A percentile compares a stretch with the other conserved stretches of the same genome.
These are phyloP conservation scores for Puccinellia tenuiflora DNA, from an alignment of 176 grass and related monocot species.

Conservation along the genomic window DNA sequence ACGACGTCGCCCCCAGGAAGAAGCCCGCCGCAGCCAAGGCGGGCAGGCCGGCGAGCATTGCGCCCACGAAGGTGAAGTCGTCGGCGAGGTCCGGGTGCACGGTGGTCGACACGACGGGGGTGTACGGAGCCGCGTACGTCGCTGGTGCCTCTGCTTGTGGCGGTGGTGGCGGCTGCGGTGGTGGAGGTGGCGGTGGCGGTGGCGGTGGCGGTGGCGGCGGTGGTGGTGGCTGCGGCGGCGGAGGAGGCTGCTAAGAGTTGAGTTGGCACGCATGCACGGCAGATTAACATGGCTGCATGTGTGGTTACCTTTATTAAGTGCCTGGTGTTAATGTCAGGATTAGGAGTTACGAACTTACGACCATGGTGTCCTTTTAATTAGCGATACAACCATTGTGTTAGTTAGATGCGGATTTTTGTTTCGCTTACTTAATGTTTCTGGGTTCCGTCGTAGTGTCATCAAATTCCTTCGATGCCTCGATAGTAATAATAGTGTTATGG, in stretches of 20 bases:
- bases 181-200: background rate
- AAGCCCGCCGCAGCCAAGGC: background rate
- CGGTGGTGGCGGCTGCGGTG: background rate
- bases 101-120: background rate
- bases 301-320: background rate
- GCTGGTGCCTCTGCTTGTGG: background rate
- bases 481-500: background rate
- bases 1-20: background rate
- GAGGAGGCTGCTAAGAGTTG: slow-evolving; percentile 5
- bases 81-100: background rate
- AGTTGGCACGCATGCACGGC: background rate
- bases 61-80: background rate
- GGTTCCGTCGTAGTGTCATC: background rate
- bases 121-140: background rate
- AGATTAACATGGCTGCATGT: background rate
- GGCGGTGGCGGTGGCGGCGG: background rate
- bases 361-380: background rate
- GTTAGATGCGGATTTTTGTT: background rate
- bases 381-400: background rate
- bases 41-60: background rate
- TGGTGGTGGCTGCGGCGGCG: background rate
- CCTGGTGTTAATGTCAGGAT: slow-evolving; percentile 8
- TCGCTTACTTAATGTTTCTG: background rate
- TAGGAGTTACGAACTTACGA: background rate
- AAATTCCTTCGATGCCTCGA: background rate